phyloP scores from a whole-genome alignment of 805 yeast genomes.

The Yamadazyma sp. region DNA sequence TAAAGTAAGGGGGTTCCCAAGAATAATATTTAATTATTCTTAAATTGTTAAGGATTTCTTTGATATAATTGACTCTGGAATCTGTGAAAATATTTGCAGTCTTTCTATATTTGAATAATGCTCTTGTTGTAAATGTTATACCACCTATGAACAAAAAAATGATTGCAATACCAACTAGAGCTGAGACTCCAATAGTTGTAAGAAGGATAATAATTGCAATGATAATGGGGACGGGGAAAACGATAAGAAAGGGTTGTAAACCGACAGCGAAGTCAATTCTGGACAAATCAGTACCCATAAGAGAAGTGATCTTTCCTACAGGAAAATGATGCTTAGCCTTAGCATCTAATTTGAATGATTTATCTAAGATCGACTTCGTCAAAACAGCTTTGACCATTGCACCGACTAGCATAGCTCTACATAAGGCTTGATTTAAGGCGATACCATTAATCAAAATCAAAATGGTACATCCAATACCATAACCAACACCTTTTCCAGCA shows the following conservation, averaged over 20 bases:
- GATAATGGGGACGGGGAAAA: conserved; percentile 62
- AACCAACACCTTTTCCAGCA: conserved; percentile 38
- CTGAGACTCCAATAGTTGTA: conserved; percentile 65
- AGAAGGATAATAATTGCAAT: conserved; percentile 64
- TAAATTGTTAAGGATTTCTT: conserved; percentile 74
- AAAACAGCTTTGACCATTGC: conserved; percentile 68
- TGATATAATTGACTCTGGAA: conserved; percentile 66
- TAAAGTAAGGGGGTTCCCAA: conserved; percentile 81
- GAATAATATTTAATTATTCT: conserved; percentile 84
- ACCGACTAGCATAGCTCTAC: conserved; percentile 59
- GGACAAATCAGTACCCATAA: conserved; percentile 78
- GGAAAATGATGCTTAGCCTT: conserved; percentile 60
- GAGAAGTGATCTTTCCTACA: conserved; percentile 66
- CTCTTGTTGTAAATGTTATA: conserved; percentile 36
- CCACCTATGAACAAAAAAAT: conserved; percentile 52
- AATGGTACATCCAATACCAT: conserved; percentile 34
- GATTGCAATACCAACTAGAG: conserved; percentile 65
- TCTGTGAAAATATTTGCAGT: conserved; percentile 67
- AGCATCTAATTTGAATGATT: conserved; percentile 60
- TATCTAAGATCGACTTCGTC: conserved; percentile 66
- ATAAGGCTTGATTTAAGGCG: conserved; percentile 59
- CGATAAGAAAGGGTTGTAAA: conserved; percentile 57
- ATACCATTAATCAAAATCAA: conserved; percentile 23
- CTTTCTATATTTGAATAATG: conserved; percentile 54
- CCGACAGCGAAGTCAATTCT: conserved; percentile 76